A percentile compares a stretch with the other conserved stretches of the same genome.
Conservation (phyloP, 345 rosid genomes). For the Citrus reticulata region DNA sequence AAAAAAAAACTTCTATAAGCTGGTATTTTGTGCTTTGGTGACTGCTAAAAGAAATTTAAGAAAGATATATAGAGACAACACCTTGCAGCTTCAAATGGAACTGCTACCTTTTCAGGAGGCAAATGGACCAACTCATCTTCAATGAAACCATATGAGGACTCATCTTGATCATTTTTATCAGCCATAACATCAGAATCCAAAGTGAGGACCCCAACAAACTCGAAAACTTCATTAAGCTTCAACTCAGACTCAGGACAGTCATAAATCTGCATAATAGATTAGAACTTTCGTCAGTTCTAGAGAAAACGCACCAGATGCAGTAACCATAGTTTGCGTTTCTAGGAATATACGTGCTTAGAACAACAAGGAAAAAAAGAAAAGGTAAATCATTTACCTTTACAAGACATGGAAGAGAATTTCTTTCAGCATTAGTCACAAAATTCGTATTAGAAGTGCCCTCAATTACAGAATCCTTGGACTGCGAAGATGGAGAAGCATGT, state of each 20-base stretch:
- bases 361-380: background rate
- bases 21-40: background rate
- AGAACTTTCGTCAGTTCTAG: conserved; percentile 3
- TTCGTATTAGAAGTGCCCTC: conserved; percentile 22
- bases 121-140: conserved; percentile 53
- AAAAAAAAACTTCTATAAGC: background rate
- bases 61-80: background rate
- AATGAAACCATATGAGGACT: conserved; percentile 34
- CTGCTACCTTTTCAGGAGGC: conserved; percentile 54
- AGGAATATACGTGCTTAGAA: background rate
- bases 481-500: conserved; percentile 40
- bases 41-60: background rate
- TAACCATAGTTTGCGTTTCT: background rate
- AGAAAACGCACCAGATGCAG: background rate
- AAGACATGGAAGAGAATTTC: conserved; percentile 56
- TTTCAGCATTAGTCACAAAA: conserved; percentile 19
- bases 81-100: background rate
- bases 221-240: conserved; percentile 86
- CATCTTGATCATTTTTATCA: conserved; percentile 43
- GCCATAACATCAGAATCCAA: conserved; percentile 41
- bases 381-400: conserved; percentile 49
- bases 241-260: conserved; percentile 73
- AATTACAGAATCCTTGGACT: conserved; percentile 20
- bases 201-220: conserved; percentile 77
- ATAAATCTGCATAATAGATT: conserved; percentile 50